These are phyloP conservation scores for Yamadazyma friedrichii DNA, from an alignment of 1,139 yeast species.

Conservation along the genomic window DNA sequence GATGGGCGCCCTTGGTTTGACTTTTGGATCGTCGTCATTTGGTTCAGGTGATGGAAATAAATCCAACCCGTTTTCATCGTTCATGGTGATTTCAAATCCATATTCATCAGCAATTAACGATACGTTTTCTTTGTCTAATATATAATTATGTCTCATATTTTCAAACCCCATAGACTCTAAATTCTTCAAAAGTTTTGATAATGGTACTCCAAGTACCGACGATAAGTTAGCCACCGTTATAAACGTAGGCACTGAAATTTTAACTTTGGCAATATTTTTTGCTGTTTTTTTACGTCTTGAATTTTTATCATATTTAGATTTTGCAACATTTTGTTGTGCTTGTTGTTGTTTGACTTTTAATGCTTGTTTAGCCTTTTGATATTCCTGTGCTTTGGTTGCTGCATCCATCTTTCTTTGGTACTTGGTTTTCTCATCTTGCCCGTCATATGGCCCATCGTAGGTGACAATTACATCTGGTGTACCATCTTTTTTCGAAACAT, in stretches of 20 bases:
- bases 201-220: constrained; percentile 62
- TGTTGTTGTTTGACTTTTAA: constrained; percentile 12
- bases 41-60: constrained; percentile 46
- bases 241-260: constrained; percentile 66
- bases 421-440: not conserved
- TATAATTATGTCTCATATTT: constrained; percentile 70
- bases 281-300: not conserved
- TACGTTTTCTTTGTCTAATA: constrained; percentile 84
- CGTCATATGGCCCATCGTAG: not conserved
- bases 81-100: constrained; percentile 65
- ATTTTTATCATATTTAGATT: not conserved
- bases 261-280: constrained; percentile 8
- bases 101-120: constrained; percentile 85
- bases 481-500: not conserved
- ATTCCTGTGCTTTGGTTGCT: constrained; percentile 7
- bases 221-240: constrained; percentile 77
- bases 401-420: constrained; percentile 3
- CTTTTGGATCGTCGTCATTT: constrained; percentile 30
- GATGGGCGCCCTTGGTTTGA: constrained; percentile 82
- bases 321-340: not conserved
- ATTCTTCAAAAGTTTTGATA: constrained; percentile 56
- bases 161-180: constrained; percentile 74
- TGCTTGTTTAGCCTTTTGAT: constrained; percentile 17
- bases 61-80: constrained; percentile 63
- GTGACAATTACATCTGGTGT: not conserved